phyloP scores from a whole-genome alignment of 495 filamentous ascomycete species.

The Terfezia claveryi region DNA sequence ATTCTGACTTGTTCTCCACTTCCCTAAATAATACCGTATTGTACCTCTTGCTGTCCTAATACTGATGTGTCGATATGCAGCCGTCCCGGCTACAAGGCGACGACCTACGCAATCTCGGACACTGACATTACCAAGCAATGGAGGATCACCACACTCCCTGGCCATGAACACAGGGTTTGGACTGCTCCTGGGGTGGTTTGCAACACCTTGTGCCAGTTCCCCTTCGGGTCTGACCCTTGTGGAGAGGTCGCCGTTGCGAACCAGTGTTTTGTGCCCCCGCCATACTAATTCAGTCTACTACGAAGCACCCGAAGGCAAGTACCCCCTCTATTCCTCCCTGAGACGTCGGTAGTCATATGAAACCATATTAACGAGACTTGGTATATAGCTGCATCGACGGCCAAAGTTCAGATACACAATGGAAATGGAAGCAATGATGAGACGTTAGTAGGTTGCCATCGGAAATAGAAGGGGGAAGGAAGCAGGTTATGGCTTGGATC shows the following conservation, averaged over 20 bases:
- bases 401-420: too few relatives aligned
- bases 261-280: background rate
- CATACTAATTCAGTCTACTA: too few relatives aligned
- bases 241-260: conserved; percentile 9
- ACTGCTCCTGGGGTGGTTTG: conserved; percentile 20
- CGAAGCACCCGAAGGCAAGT: too few relatives aligned
- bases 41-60: background rate
- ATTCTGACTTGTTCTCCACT: background rate
- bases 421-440: too few relatives aligned
- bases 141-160: conserved; percentile 1
- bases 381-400: too few relatives aligned
- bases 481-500: too few relatives aligned
- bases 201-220: conserved; percentile 18
- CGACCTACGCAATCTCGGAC: background rate
- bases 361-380: too few relatives aligned
- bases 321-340: too few relatives aligned
- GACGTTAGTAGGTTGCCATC: too few relatives aligned
- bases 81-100: background rate
- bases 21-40: background rate
- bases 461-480: too few relatives aligned
- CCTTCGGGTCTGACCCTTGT: conserved; percentile 14
- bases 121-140: background rate
- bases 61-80: background rate
- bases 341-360: too few relatives aligned
- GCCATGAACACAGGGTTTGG: conserved; percentile 21